Evolutionary conservation across 2,329 filamentous ascomycete species (phyloP).

Genomic region (Cryphonectria parasitica): DNA sequence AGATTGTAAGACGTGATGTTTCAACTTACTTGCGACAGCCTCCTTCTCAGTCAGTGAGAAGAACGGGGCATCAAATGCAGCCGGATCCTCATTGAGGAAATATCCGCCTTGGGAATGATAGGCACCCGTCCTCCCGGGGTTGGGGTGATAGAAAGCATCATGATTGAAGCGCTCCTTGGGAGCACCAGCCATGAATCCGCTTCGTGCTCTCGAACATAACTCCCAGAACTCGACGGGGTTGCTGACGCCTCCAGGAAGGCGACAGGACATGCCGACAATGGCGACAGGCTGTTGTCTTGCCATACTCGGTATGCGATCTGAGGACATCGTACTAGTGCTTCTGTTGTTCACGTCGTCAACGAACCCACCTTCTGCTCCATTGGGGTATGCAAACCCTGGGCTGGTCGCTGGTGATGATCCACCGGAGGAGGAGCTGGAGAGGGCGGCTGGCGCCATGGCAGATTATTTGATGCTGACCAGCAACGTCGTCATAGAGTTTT

Average conservation of each 20-base stretch:
- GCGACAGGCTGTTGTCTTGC: constrained; percentile 43
- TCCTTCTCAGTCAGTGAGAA: constrained; percentile 57
- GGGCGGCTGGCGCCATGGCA: constrained; percentile 29
- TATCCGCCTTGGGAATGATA: constrained; percentile 44
- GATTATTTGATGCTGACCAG: constrained; percentile 7
- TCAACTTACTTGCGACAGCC: constrained; percentile 37
- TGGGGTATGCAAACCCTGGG: constrained; percentile 19
- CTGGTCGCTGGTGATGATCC: constrained; percentile 31
- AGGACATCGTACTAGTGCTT: not conserved
- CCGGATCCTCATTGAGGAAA: constrained; percentile 51
- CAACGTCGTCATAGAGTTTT: not conserved
- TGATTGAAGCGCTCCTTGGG: constrained; percentile 53
- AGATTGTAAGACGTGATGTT: not conserved
- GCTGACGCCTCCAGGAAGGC: constrained; percentile 48
- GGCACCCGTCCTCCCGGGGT: constrained; percentile 46
- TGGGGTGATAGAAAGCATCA: constrained; percentile 44
- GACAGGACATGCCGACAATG: constrained; percentile 53
- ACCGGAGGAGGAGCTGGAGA: constrained; percentile 30
- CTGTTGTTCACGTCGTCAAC: not conserved
- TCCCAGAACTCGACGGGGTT: constrained; percentile 51
- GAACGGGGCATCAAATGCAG: constrained; percentile 55
- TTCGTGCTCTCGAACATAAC: constrained; percentile 45
- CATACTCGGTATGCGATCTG: not conserved
- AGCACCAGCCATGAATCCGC: constrained; percentile 44
- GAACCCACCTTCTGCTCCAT: not conserved